phyloP scores from a whole-genome alignment of 164 flowering plant species.

The Pachysandra terminalis region DNA sequence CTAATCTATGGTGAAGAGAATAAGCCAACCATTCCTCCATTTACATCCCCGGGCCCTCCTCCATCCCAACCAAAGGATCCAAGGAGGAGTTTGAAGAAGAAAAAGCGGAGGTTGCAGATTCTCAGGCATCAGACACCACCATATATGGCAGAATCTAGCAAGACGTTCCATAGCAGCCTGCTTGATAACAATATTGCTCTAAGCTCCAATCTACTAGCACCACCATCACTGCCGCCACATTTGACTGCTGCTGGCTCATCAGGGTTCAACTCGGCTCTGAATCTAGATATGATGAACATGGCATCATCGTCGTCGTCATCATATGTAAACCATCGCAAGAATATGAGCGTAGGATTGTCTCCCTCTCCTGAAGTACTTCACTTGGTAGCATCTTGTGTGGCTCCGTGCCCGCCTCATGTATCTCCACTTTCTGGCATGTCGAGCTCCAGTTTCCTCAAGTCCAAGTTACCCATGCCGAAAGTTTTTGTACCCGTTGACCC shows the following conservation, averaged over 20 bases:
- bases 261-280: slow-evolving; percentile 30
- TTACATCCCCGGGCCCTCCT: slow-evolving; percentile 72
- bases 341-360: slow-evolving; percentile 31
- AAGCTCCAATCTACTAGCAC: slow-evolving; percentile 28
- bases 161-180: slow-evolving; percentile 18
- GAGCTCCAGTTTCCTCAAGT: slow-evolving; percentile 27
- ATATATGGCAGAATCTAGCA: slow-evolving; percentile 29
- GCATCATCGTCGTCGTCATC: slow-evolving; percentile 36
- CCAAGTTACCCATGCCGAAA: slow-evolving; percentile 24
- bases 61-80: slow-evolving; percentile 85
- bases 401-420: slow-evolving; percentile 43
- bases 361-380: slow-evolving; percentile 73
- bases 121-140: slow-evolving; percentile 17
- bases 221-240: slow-evolving; percentile 25
- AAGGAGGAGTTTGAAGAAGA: slow-evolving; percentile 49
- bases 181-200: slow-evolving; percentile 30
- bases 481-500: slow-evolving; percentile 17
- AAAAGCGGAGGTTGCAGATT: slow-evolving; percentile 34
- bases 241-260: slow-evolving; percentile 16
- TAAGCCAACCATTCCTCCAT: slow-evolving; percentile 77
- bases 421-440: slow-evolving; percentile 19
- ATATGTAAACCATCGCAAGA: slow-evolving; percentile 24
- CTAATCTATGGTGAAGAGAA: slow-evolving; percentile 75
- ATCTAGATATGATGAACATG: slow-evolving; percentile 21
- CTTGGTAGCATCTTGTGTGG: slow-evolving; percentile 59